Base-by-base conservation (phyloP, 2,329 filamentous ascomycete genomes). In the Macrophomina phaseolina region DNA sequence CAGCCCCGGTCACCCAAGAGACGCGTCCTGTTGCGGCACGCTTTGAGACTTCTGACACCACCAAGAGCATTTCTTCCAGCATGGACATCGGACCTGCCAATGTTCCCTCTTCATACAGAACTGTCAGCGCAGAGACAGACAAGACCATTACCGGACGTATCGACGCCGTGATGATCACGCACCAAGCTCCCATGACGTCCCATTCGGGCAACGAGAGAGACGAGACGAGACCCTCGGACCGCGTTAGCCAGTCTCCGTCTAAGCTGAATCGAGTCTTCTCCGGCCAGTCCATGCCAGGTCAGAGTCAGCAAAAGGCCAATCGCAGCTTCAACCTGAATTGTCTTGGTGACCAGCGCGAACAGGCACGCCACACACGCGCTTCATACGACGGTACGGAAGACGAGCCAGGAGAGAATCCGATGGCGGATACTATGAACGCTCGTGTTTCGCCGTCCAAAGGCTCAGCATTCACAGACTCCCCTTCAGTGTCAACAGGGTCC, bases 361-460 rank as follows among this genome's bases (percentile, higher is more conserved):
- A 66, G 55, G 56, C 36, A 58, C 65, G 65, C 60, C 69, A 74
- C 63, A 71, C 72, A 60, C 67, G 76, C 52, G 76, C 74, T 68
- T 75, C 75, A 28, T 70, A 78, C 58, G 77, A 80, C 66, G 78
- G 78, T 40, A 75, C 77, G 8, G 66, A 79, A 40, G 72, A 72
- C 38, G 77, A 75, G 14, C 67, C 79, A 66, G 68, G 73, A 18
- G 55, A 63, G 18, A 16, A 48, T 71, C 69, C 14, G 62, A 68
- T 6, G 36, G 70, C 56, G 68, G 69, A 38, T 70, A 67, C 55
- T 18, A 34, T 23, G 42, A 64, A 73, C 12, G 69, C 40, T 5
- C 49, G 69, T 5, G 68, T 68, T 49, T 75, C 75, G 36, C 75
- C 75, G 6, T 30, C 65, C 60, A 65, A 64, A 42, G 42, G 14